These are phyloP conservation scores for Andrographis paniculata DNA, from an alignment of 305 asterid genomes.

Conservation along the genomic window DNA sequence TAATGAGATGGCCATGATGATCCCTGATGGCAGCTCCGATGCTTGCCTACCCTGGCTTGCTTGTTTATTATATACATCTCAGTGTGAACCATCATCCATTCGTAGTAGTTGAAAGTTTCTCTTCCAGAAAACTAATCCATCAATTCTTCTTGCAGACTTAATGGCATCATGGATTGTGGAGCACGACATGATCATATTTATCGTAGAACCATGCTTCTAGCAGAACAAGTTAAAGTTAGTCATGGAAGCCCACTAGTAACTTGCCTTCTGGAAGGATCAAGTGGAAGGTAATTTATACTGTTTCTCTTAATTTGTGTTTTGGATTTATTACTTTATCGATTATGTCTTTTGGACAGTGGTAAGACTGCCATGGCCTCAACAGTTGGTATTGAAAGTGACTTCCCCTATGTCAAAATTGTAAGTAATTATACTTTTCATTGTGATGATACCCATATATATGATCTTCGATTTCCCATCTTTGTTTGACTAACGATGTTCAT, in stretches of 20 bases:
- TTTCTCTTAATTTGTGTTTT: slow-evolving; percentile 16
- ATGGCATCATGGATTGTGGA: slow-evolving; percentile 85
- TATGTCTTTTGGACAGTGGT: slow-evolving; percentile 55
- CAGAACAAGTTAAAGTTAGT: slow-evolving; percentile 94
- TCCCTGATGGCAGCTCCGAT: too few species aligned
- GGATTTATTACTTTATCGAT: slow-evolving; percentile 18
- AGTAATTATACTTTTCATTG: slow-evolving; percentile 29
- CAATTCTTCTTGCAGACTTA: slow-evolving; percentile 45
- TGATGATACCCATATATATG: slow-evolving; percentile 1
- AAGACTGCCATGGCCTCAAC: slow-evolving; percentile 98
- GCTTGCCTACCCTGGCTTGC: too few species aligned
- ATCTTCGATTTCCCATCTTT: slow-evolving; percentile 13
- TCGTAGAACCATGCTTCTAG: slow-evolving; percentile 72
- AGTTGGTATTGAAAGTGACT: slow-evolving; percentile 83
- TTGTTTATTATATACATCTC: background rate
- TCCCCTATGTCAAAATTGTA: slow-evolving; percentile 94
- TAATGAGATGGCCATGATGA: too few species aligned
- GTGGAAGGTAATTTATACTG: slow-evolving; percentile 68
- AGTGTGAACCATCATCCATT: background rate
- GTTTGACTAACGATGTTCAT: slow-evolving; percentile 11
- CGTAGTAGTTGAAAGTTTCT: background rate
- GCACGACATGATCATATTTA: slow-evolving; percentile 70
- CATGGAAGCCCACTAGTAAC: slow-evolving; percentile 85
- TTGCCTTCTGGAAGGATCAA: slow-evolving; percentile 96
- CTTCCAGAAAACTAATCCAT: slow-evolving; percentile 14